Base-by-base conservation (phyloP, 192 early-diverging fungal genomes). In the Linderina pennispora region DNA sequence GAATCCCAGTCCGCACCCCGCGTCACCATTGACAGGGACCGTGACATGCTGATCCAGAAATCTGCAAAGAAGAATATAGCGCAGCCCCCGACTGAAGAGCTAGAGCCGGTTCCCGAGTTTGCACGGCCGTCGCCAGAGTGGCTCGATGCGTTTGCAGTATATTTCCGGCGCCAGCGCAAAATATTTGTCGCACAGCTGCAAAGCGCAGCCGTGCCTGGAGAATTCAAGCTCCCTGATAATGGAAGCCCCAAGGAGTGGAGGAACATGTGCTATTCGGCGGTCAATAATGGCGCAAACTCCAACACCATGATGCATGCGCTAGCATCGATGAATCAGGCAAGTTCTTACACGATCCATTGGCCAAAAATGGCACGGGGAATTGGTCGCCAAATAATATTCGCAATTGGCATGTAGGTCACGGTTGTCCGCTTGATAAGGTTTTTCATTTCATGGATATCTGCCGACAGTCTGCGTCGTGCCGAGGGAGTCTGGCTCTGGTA, bases 401-500 rank as follows among this genome's bases (percentile, higher is more conserved):
- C n/a, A n/a, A n/a, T n/a, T n/a, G n/a, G n/a, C n/a, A n/a, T n/a
- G n/a, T n/a, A n/a, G n/a, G n/a, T 41, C 9, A 62, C 50, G 58
- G 43, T 54, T 1, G 35, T 69, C 38, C 53, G 58, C 17, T 46
- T 69, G n/a, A 42, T 69, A 23, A 62, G 49, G 42, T 62, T 53
- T 53, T 53, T 69, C 48, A 48, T 49, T 16, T 8, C 49, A 21
- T 69, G 65, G 65, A 34, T 62, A 25, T 22, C 41, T 2, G 23
- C 23, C 2, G 65, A 69, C 28, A 43, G 41, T 23, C 37, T 69
- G 18, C 54, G 45, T 20, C 39, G 45, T 2, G 24, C 45, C 0
- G 65, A 69, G 34, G 54, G 53, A 1, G 55, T 62, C 4, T 69
- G 65, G 65, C 32, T 62, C n/a, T 69, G 65, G 65, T 50, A 62